phyloP scores from a whole-genome alignment of 805 yeast species.

The Candida oleophila region DNA sequence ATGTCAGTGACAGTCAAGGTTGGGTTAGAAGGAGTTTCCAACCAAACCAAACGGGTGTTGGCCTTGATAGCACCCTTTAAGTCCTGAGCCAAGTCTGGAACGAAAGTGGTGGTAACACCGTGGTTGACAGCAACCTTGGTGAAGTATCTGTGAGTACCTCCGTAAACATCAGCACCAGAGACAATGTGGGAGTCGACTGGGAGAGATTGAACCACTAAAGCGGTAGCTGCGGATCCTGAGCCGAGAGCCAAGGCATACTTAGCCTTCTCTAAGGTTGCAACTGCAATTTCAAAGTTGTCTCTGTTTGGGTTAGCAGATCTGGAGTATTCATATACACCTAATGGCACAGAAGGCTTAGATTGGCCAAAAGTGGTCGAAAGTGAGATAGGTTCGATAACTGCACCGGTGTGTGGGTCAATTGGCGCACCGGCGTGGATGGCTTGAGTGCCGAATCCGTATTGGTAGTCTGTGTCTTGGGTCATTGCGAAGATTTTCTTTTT shows the following conservation, averaged over 20 bases:
- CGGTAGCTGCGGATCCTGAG: conserved; percentile 87
- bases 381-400: conserved; percentile 82
- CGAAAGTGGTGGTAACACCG: conserved; percentile 69
- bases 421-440: conserved; percentile 84
- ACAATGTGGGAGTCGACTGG: conserved; percentile 72
- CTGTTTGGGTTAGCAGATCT: conserved; percentile 87
- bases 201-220: conserved; percentile 70
- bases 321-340: conserved; percentile 80
- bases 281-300: conserved; percentile 72
- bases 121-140: conserved; percentile 81
- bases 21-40: conserved; percentile 88
- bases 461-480: conserved; percentile 36
- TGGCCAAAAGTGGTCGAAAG: conserved; percentile 85
- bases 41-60: conserved; percentile 78
- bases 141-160: conserved; percentile 90
- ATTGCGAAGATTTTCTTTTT: conserved; percentile 19
- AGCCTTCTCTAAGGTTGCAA: conserved; percentile 78
- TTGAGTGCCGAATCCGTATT: conserved; percentile 65
- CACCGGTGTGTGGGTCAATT: conserved; percentile 74
- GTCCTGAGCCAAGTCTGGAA: conserved; percentile 61
- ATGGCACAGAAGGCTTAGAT: conserved; percentile 69
- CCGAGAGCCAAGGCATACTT: conserved; percentile 73
- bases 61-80: conserved; percentile 53
- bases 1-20: conserved; percentile 80
- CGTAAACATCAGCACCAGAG: conserved; percentile 83